Conservation (phyloP, 2,329 filamentous ascomycete species). For the Chalara sp. region DNA sequence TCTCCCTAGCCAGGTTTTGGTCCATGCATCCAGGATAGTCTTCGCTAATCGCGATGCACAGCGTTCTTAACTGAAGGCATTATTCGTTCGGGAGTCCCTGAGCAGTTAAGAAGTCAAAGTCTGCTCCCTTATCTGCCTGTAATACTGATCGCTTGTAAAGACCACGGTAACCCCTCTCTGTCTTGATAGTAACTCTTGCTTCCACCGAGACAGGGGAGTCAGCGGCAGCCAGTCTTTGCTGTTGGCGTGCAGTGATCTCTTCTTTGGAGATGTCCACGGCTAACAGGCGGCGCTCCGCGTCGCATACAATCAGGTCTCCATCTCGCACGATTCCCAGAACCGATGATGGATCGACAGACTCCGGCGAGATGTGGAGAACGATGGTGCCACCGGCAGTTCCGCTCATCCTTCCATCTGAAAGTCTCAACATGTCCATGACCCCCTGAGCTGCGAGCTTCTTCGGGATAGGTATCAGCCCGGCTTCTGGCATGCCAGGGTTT, state of each 20-base stretch:
- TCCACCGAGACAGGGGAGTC: neutral
- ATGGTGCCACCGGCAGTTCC: constrained; percentile 50
- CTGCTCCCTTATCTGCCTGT: no score
- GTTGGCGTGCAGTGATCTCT: constrained; percentile 11
- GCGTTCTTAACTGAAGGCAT: no score
- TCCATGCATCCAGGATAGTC: no score
- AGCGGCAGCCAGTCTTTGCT: neutral
- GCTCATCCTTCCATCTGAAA: constrained; percentile 48
- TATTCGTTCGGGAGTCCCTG: no score
- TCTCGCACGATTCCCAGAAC: constrained; percentile 40
- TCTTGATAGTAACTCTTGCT: neutral
- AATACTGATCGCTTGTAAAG: neutral
- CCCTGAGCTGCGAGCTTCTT: constrained; percentile 39
- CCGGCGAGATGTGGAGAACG: constrained; percentile 45
- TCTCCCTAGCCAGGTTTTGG: no score
- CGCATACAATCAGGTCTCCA: constrained; percentile 40
- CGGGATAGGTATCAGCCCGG: constrained; percentile 43
- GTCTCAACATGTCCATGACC: constrained; percentile 44
- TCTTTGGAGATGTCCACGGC: constrained; percentile 27
- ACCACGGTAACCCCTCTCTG: neutral
- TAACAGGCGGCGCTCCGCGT: constrained; percentile 35
- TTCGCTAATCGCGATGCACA: no score
- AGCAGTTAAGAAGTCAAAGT: no score
- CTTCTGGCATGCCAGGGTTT: constrained; percentile 46
- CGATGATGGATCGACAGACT: constrained; percentile 39